Conservation (phyloP, 768 basidiomycete species). For the Podaxis sp. region DNA sequence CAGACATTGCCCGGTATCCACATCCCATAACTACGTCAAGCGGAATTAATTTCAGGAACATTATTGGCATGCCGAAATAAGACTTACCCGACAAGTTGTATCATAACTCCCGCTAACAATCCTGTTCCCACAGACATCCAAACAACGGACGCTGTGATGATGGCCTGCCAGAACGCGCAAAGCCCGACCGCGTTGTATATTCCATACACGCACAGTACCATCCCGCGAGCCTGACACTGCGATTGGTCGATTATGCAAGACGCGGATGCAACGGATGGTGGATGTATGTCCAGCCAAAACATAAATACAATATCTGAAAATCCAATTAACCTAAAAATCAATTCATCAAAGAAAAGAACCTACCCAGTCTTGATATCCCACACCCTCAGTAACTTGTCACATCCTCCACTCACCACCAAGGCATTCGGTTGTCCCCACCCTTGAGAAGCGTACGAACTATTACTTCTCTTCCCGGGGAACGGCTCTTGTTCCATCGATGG, state of each 20-base stretch:
- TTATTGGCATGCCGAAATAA: background rate
- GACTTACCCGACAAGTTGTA: constrained; percentile 72
- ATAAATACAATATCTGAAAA: constrained; percentile 64
- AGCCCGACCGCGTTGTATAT: constrained; percentile 76
- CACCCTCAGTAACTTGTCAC: constrained; percentile 87
- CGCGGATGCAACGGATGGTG: constrained; percentile 88
- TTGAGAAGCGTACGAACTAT: constrained; percentile 63
- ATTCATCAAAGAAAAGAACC: constrained; percentile 22
- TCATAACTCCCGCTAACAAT: constrained; percentile 96
- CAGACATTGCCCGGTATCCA: constrained; percentile 86
- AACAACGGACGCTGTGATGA: constrained; percentile 75
- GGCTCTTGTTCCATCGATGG: background rate
- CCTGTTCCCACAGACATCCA: constrained; percentile 82
- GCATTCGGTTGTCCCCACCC: constrained; percentile 90
- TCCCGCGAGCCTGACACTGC: constrained; percentile 92
- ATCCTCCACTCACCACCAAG: constrained; percentile 88
- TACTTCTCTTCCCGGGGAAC: constrained; percentile 37
- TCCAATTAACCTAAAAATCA: background rate
- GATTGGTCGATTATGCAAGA: constrained; percentile 82
- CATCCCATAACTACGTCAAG: constrained; percentile 72
- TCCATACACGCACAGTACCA: constrained; percentile 86
- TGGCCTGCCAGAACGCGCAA: constrained; percentile 76
- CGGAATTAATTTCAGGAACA: constrained; percentile 8
- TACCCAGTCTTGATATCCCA: constrained; percentile 91
- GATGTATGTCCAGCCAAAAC: constrained; percentile 82